Evolutionary conservation across 345 rosid genomes (phyloP), one percentile per base, ranked within the genome.

Genomic region (Eucalyptus curtisii): DNA sequence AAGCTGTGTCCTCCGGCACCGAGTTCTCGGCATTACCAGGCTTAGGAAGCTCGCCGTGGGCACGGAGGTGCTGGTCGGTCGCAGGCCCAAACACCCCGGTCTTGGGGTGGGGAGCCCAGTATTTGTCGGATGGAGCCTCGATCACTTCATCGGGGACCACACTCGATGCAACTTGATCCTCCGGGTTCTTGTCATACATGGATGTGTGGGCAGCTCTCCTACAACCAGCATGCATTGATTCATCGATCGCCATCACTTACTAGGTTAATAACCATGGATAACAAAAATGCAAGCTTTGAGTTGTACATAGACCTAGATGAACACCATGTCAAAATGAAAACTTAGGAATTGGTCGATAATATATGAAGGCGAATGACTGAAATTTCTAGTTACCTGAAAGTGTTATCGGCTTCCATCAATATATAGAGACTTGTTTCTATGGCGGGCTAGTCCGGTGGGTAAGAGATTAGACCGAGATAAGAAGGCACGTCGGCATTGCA

Each of bases 61-160:
- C 90, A 66, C 90, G 7, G 92, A 6, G 49, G 49, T 64, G 91
- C 17, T 91, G 91, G 33, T 92, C 95, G 2, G 94, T 16, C n/a
- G 95, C 93, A 7, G 99, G 99, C 33, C 99, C 98, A 49, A 97
- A 97, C 80, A 97, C 97, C 84, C 99, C 99, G 5, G 99, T 97
- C 89, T 92, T 93, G 4, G 99, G 99, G 89, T 97, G 95, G 9
- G 99, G 99, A n/a, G 95, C 96, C 99, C 99, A 97, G 90, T 97
- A 97, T 88, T 97, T 93, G 49, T 96, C 96, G 19, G 99, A 93
- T 59, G 92, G 90, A n/a, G 95, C 94, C 90, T 93, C 86, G 81
- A 97, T 95, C 88, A 96, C 92, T 84, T 96, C 93, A 49, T 97
- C 99, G 16, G 97, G 96, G 31, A 96, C 97, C 86, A 89, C 89